These are phyloP conservation scores for Arthrobotrys musiformis DNA, from an alignment of 2,329 filamentous ascomycete genomes.

Conservation along the genomic window DNA sequence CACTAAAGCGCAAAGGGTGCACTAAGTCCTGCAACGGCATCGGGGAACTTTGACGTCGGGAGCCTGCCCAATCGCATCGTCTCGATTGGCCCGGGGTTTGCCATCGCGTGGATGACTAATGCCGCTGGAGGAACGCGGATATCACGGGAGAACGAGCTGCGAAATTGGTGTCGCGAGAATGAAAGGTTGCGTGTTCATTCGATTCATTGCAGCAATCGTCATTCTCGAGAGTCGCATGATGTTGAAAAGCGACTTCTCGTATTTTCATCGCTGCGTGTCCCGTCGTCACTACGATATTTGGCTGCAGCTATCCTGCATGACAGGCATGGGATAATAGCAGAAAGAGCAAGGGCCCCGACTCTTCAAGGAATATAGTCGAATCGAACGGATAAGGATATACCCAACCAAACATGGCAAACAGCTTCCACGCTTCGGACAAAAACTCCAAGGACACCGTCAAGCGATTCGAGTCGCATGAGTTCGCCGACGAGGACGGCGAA, in stretches of 20 bases:
- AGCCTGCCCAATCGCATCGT: constrained; percentile 13
- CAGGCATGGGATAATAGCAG: constrained; percentile 24
- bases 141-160: constrained; percentile 45
- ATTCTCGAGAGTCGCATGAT: not conserved
- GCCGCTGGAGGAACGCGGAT: constrained; percentile 23
- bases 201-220: not conserved
- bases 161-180: constrained; percentile 4
- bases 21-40: constrained; percentile 14
- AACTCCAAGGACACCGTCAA: constrained; percentile 56
- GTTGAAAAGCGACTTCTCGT: not conserved
- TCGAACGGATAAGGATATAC: constrained; percentile 3
- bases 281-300: constrained; percentile 5
- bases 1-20: not conserved
- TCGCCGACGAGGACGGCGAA: constrained; percentile 53
- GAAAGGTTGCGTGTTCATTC: constrained; percentile 17
- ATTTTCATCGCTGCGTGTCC: constrained; percentile 5
- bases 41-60: constrained; percentile 25
- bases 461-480: constrained; percentile 56
- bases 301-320: constrained; percentile 8
- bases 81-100: constrained; percentile 11
- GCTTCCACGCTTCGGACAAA: constrained; percentile 55
- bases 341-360: not conserved
- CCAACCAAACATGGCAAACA: constrained; percentile 52
- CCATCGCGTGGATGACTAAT: constrained; percentile 43
- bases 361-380: not conserved